Conservation (phyloP, 495 filamentous ascomycete species). For the Hypomontagnella monticulosa region DNA sequence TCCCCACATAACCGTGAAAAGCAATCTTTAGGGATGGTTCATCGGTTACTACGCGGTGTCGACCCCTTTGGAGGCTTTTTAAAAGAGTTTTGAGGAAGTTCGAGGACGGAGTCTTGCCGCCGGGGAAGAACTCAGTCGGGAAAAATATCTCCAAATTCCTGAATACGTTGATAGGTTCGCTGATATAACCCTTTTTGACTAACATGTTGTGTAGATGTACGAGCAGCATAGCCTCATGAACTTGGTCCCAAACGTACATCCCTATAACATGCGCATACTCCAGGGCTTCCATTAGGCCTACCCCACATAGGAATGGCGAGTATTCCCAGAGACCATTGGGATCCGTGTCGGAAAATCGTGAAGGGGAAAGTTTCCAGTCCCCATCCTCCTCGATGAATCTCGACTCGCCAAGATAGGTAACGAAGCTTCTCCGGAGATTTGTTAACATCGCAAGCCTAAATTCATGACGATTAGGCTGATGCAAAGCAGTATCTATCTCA, state of each 20-base stretch:
- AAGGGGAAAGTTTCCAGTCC: no score
- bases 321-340: conserved; percentile 61
- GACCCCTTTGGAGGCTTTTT: no score
- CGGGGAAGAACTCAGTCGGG: conserved; percentile 41
- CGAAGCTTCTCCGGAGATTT: conserved; percentile 46
- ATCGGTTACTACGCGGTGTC: no score
- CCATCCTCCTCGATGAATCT: conserved; percentile 53
- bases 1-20: conserved; percentile 14
- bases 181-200: conserved; percentile 51
- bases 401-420: conserved; percentile 55
- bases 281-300: conserved; percentile 54
- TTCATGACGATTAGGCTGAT: conserved; percentile 45
- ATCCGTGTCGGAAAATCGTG: conserved; percentile 54
- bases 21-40: not conserved
- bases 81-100: conserved; percentile 37
- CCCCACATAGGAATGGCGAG: conserved; percentile 61
- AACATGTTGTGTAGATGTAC: conserved; percentile 61
- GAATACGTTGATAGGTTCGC: conserved; percentile 43
- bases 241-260: conserved; percentile 48
- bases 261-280: conserved; percentile 46
- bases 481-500: conserved; percentile 40
- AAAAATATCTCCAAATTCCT: conserved; percentile 30
- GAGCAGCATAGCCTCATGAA: conserved; percentile 47
- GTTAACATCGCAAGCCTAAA: conserved; percentile 30
- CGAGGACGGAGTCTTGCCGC: conserved; percentile 45